Evolutionary conservation across 192 early-diverging fungal species (phyloP), one percentile per base, ranked within the genome.

Genomic region (Allomyces arbusculus): DNA sequence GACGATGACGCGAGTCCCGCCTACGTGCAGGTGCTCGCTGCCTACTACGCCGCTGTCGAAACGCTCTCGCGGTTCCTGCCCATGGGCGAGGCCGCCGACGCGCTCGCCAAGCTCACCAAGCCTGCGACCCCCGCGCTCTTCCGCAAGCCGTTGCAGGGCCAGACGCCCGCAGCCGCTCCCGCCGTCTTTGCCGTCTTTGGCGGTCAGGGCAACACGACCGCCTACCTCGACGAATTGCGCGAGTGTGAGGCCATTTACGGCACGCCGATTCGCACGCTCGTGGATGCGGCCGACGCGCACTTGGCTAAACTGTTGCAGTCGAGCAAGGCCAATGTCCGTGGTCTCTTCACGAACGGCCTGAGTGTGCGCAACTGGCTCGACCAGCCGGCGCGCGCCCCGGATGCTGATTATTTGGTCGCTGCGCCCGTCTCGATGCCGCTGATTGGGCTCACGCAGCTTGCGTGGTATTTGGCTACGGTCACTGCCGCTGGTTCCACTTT

Each of bases 181-280:
- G 66, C 73, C 9, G 24, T 88, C 43, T 85, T 91, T 70, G 89
- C 91, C 44, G 82, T 96, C 68, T 96, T 96, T 84, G 93, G 93
- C 67, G 93, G 93, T 61, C 93, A 96, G 77, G 93, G 93, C 68
- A 92, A 90, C 71, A 88, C 90, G 44, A 87, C 91, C 67, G 91
- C 91, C 68, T 96, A 92, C 82, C 91, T 96, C 82, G 84, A 88
- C 72, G 93, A 96, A 76, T 79, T 93, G 25, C 84, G 85, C 44
- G 79, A 81, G 63, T 81, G 89, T 25, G 89, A 83, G 74, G 77
- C 77, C 66, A 89, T 89, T 71, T 92, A 92, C 77, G 82, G 86
- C 69, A 77, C 85, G 62, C 71, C 91, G 61, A 76, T 89, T 24
- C 79, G 84, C 69, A 78, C 84, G 63, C 91, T 89, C 73, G 75